Base-by-base conservation (phyloP, 2,329 filamentous ascomycete species). In the Paecilomyces variotii region DNA sequence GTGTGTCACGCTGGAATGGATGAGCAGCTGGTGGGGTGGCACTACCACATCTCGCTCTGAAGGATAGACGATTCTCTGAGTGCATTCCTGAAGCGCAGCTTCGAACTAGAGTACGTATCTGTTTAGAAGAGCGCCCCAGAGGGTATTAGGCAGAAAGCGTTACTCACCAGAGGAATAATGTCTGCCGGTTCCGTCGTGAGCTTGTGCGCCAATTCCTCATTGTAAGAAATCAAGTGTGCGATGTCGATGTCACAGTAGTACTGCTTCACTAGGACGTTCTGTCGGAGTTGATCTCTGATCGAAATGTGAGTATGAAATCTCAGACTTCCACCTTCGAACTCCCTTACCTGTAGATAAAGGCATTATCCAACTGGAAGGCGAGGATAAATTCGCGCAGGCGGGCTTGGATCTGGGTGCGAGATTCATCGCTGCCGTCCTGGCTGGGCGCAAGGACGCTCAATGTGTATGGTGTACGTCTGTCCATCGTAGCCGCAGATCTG, bases 161-260 rank as follows among this genome's bases (percentile, higher is more conserved):
- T 45, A 69, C 85, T 61, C 78, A 96, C 92, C 57, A 97, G 79
- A 60, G 94, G 93, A 60, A 99, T 94, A 58, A 96, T 89, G 59
- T 97, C 92, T 53, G 88, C 88, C 3, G 94, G 95, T 71, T 97
- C 91, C 54, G 89, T 94, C 24, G 88, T 89, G 62, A 99, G 81
- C 70, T 87, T 87, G 74, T 97, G 90, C 28, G 93, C 94, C 60
- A 99, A 82, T 73, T 97, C 91, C 76, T 97, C 93, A 70, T 96
- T 94, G 78, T 92, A 97, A 61, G 89, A 94, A 73, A 97, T 97
- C 60, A 99, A 79, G 73, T 99, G 93, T 62, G 89, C 90, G 67
- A 99, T 90, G 73, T 99, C 92, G 71, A 99, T 85, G 73, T 99
- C 93, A 79, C 94, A 97, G 75, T 88, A 97, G 78, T 91, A 97